Conservation (phyloP, 768 basidiomycete species). For the Porpolomopsis calyptriformis region DNA sequence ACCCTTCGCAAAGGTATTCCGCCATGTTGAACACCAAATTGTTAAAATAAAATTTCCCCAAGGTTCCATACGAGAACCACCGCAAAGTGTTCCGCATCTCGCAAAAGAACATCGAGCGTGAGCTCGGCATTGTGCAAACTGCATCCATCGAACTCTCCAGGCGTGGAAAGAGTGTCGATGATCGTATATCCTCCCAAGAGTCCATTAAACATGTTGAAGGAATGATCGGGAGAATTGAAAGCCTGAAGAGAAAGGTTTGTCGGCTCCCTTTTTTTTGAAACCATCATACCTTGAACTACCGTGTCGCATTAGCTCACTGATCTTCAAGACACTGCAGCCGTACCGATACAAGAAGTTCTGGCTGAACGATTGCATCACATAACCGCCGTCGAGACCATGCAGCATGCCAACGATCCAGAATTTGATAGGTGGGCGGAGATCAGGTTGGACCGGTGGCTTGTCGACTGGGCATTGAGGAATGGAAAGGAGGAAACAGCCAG, state of each 20-base stretch:
- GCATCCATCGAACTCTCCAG: constrained; percentile 50
- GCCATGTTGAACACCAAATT: neutral
- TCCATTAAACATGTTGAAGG: constrained; percentile 52
- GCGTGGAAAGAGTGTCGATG: constrained; percentile 24
- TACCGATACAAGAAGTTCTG: constrained; percentile 62
- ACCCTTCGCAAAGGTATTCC: constrained; percentile 60
- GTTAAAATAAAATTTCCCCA: neutral
- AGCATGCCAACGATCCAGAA: constrained; percentile 40
- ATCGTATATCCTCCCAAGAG: constrained; percentile 34
- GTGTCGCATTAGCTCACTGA: constrained; percentile 30
- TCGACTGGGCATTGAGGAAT: constrained; percentile 82
- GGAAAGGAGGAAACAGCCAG: constrained; percentile 72
- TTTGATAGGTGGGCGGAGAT: constrained; percentile 71
- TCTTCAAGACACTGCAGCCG: constrained; percentile 36
- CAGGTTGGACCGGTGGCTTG: constrained; percentile 78
- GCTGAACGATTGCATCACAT: constrained; percentile 67
- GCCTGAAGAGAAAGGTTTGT: constrained; percentile 79
- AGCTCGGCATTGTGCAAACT: constrained; percentile 50
- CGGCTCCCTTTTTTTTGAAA: neutral
- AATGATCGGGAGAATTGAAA: constrained; percentile 69
- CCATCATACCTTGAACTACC: constrained; percentile 3
- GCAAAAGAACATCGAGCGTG: constrained; percentile 74
- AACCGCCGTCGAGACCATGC: constrained; percentile 48
- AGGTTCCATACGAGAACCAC: constrained; percentile 89
- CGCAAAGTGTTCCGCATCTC: constrained; percentile 78